Evolutionary conservation across 768 basidiomycete genomes (phyloP).

Genomic region (Gelatoporia subvermispora): DNA sequence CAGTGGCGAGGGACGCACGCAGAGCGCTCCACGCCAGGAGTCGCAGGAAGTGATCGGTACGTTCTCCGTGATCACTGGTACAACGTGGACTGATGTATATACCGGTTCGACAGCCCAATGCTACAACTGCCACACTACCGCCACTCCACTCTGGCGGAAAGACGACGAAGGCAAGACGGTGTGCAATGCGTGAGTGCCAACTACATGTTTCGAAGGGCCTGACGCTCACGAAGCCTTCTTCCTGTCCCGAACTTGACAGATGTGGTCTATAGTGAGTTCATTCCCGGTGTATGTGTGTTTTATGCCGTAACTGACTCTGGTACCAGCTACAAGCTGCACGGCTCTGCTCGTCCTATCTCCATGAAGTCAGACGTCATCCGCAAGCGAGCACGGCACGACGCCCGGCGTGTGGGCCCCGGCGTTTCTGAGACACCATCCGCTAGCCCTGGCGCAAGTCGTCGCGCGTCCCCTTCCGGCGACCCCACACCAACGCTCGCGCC

Average conservation of each 20-base stretch:
- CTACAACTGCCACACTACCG: constrained; percentile 86
- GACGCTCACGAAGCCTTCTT: constrained; percentile 13
- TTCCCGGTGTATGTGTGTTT: not conserved
- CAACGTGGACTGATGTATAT: constrained; percentile 18
- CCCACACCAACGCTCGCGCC: constrained; percentile 63
- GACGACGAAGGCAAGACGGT: constrained; percentile 90
- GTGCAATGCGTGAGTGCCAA: constrained; percentile 72
- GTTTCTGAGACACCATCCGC: constrained; percentile 68
- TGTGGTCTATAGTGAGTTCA: constrained; percentile 69
- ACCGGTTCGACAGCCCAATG: constrained; percentile 57
- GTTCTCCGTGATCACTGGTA: constrained; percentile 21
- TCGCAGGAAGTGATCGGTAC: constrained; percentile 69
- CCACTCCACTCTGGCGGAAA: constrained; percentile 86
- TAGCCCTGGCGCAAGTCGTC: constrained; percentile 69
- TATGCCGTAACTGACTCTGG: constrained; percentile 4
- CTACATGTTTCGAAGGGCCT: not conserved
- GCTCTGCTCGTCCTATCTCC: constrained; percentile 79
- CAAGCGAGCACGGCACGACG: constrained; percentile 80
- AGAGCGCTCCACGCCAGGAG: constrained; percentile 61
- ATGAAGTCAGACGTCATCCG: constrained; percentile 92
- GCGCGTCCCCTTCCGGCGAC: constrained; percentile 58
- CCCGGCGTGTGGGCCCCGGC: constrained; percentile 50
- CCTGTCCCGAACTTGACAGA: constrained; percentile 30
- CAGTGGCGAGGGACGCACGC: constrained; percentile 67
- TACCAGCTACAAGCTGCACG: constrained; percentile 71